Base-by-base conservation (phyloP, 768 basidiomycete species). In the Termitomyces sp. region DNA sequence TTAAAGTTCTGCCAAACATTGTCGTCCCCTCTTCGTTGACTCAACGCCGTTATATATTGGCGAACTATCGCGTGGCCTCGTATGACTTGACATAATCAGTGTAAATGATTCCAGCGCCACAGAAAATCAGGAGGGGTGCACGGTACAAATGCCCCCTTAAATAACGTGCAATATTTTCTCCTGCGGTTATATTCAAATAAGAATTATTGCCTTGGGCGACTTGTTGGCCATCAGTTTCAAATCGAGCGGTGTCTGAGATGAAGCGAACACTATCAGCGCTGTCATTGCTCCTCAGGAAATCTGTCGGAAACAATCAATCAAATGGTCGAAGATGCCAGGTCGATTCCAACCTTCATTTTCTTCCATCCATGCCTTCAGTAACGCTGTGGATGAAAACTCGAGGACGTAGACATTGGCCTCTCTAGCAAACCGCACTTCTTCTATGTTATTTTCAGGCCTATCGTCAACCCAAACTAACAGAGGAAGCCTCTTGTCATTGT, bases 391-490 rank as follows among this genome's bases (percentile, higher is more conserved):
- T 16, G 62, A 49, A 12, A 67, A 44, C 34, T 67, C 64, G 14
- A 65, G 54, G 23, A 69, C 65, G 3, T 56, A 59, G 32, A 69
- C 58, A 16, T 65, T 64, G 14, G 53, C 43, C 16, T 57, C 5
- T 17, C 48, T 47, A 6, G 67, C 69, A 38, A 60, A 64, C 5
- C 47, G 51, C 7, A 63, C 64, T 48, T 62, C 64, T 12, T 47
- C 42, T 2, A 31, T 29, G 27, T 67, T 66, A 25, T 61, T 53
- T 10, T 31, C 52, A 1, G 63, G 41, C 32, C 63, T 63, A 31
- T 69, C 67, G 27, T 69, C 68, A 1, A 71, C 59, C 68, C 69
- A 71, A 9, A 71, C 16, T 16, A 71, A 25, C 11, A 71, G 49
- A 6, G 69, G 66, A 21, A 65, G 49, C 7, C 37, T 44, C 37